A percentile compares a stretch with the other conserved stretches of the same genome.
Conservation (phyloP, 148 eudicot genomes). For the Vaccinium vitisidaea region DNA sequence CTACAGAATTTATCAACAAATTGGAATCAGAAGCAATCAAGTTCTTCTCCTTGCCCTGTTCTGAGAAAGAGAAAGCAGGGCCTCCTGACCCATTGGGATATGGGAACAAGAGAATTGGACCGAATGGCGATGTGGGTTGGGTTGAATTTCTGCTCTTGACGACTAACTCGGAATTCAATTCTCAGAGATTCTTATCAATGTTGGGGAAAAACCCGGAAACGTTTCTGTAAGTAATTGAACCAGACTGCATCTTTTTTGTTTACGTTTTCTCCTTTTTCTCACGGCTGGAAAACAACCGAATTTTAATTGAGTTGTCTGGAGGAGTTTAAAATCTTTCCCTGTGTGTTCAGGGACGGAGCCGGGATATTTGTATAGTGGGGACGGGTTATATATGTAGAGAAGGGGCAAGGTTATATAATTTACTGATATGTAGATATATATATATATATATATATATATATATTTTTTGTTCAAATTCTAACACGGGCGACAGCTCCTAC, state of each 20-base stretch:
- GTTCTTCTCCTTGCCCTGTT: conserved; percentile 43
- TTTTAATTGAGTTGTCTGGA: neutral
- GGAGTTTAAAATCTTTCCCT: no score
- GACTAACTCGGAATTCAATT: conserved; percentile 26
- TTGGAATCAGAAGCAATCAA: conserved; percentile 39
- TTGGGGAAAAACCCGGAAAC: conserved; percentile 33
- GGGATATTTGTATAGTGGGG: no score
- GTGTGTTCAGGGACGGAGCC: no score
- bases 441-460: no score
- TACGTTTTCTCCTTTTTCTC: neutral
- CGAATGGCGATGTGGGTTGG: conserved; percentile 55
- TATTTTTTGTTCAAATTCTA: no score
- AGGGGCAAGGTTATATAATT: no score
- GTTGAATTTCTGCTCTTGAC: conserved; percentile 49
- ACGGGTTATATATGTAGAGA: no score
- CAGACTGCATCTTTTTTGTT: neutral
- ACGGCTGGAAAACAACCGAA: neutral
- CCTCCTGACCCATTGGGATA: conserved; percentile 53
- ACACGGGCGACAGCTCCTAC: no score
- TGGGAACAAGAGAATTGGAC: conserved; percentile 53
- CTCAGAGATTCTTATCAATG: conserved; percentile 21
- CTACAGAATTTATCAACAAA: conserved; percentile 30
- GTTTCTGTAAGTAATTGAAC: conserved; percentile 27
- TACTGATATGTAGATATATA: no score
- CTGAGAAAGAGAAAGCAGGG: conserved; percentile 38